phyloP scores from a whole-genome alignment of 1,284 basidiomycete species.

The Irpex sp. region DNA sequence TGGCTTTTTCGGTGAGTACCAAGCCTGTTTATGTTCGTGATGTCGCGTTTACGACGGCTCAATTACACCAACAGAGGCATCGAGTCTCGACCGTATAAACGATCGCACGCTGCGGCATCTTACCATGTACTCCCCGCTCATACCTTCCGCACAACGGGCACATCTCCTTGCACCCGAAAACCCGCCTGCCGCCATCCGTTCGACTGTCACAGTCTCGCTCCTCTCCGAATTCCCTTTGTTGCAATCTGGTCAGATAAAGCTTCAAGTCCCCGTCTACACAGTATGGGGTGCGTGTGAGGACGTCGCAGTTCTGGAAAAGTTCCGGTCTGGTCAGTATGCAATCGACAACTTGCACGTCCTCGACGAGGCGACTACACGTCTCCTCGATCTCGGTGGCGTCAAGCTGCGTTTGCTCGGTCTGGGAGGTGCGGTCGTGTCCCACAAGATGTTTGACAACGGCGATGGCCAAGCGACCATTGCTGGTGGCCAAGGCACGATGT shows the following conservation, averaged over 20 bases:
- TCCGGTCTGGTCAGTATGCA: constrained; percentile 78
- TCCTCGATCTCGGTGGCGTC: constrained; percentile 89
- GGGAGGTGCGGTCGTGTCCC: constrained; percentile 92
- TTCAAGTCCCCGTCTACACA: constrained; percentile 91
- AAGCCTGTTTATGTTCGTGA: not conserved
- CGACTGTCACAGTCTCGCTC: constrained; percentile 64
- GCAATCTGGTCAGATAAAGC: constrained; percentile 83
- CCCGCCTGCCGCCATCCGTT: constrained; percentile 55
- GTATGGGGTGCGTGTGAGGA: constrained; percentile 99
- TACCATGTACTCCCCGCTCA: constrained; percentile 96
- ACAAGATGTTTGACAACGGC: constrained; percentile 98
- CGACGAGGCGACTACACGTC: constrained; percentile 91
- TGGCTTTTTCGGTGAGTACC: constrained; percentile 85
- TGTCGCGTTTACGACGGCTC: not conserved
- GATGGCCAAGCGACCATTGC: constrained; percentile 95
- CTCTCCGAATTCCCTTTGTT: constrained; percentile 94
- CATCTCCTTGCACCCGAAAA: constrained; percentile 74
- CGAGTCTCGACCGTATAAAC: constrained; percentile 85
- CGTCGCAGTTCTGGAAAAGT: constrained; percentile 88
- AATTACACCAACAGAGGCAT: constrained; percentile 49
- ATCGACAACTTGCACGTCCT: constrained; percentile 89
- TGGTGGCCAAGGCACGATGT: constrained; percentile 97
- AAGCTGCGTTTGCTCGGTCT: constrained; percentile 92
- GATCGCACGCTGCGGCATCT: constrained; percentile 95
- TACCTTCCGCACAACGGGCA: constrained; percentile 77